A percentile compares a stretch with the other conserved stretches of the same genome.
Conservation (phyloP, 345 rosid species). For the Eucalyptus cloeziana region DNA sequence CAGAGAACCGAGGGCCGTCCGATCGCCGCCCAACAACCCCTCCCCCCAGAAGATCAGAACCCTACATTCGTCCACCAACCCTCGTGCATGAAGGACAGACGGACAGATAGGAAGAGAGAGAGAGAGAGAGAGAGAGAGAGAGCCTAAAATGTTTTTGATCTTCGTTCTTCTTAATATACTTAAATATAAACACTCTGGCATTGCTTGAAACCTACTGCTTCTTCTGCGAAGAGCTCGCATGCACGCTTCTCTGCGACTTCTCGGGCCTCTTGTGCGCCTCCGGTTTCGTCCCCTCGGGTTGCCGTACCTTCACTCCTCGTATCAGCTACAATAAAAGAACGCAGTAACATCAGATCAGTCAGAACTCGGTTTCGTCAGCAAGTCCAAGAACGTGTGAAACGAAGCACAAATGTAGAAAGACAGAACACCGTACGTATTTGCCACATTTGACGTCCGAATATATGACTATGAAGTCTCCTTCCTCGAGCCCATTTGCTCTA, state of each 20-base stretch:
- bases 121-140: neutral
- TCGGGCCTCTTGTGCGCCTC: conserved; percentile 49
- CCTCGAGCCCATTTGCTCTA: conserved; percentile 87
- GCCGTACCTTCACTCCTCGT: conserved; percentile 96
- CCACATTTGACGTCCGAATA: conserved; percentile 91
- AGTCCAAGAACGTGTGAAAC: neutral
- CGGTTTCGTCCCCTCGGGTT: conserved; percentile 35
- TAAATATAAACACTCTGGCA: neutral
- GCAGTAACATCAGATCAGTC: neutral
- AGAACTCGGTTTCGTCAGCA: neutral
- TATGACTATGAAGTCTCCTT: conserved; percentile 98
- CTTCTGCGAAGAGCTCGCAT: neutral
- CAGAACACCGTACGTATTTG: conserved; percentile 56
- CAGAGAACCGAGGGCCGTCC: neutral
- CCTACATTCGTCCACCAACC: neutral
- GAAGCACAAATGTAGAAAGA: neutral
- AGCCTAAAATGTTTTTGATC: neutral
- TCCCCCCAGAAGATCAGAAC: neutral
- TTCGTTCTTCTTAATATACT: neutral
- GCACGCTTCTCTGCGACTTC: conserved; percentile 52
- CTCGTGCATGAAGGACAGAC: neutral
- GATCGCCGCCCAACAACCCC: neutral
- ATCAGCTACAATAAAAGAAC: conserved; percentile 42
- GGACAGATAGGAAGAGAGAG: neutral
- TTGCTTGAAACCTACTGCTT: neutral